Evolutionary conservation across 331 rosid species (phyloP), one percentile per base, ranked within the genome.

Genomic region (Cydonia oblonga): DNA sequence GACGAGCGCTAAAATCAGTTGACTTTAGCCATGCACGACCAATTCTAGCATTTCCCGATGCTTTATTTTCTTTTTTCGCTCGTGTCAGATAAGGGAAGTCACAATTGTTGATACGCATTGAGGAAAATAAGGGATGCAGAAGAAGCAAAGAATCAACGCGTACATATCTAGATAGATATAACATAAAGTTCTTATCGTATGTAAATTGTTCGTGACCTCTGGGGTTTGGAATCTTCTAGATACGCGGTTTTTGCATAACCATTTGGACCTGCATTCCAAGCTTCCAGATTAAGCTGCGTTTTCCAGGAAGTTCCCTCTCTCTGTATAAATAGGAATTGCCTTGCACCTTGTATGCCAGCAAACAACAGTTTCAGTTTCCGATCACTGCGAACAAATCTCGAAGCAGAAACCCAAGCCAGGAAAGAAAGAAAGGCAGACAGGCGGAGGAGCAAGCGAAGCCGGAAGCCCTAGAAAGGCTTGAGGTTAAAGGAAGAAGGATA

Each of bases 221-320:
- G 53, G 46, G 53, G 56, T 4, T 60, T 71, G 67, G 76, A 70
- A 78, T 35, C 5, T 32, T 82, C 69, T 15, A 71, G 54, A 71
- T 0, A 77, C 83, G 53, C 82, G 82, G 63, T 76, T 83, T 24
- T 1, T 10, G 5, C 13, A 40, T 7, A 29, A 4, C 29, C 10
- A n/a, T 23, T 23, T 18, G 30, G 15, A 58, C 38, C 75, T 54
- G 23, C 13, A 3, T 26, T 16, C 58, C 20, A 61, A 19, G 2
- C 49, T 15, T 63, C 83, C 25, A 78, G 57, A 71, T 23, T 4
- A 25, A 16, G 46, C 86, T 54, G 68, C 40, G 15, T 38, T 25
- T 54, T 77, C 81, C 75, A 52, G 80, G 60, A 33, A 23, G 26
- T 15, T 57, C 40, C 18, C 51, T 5, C 23, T 4, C 53, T 1